phyloP scores from a whole-genome alignment of 352 stramenopile species.

The Globisporangium splendens region DNA sequence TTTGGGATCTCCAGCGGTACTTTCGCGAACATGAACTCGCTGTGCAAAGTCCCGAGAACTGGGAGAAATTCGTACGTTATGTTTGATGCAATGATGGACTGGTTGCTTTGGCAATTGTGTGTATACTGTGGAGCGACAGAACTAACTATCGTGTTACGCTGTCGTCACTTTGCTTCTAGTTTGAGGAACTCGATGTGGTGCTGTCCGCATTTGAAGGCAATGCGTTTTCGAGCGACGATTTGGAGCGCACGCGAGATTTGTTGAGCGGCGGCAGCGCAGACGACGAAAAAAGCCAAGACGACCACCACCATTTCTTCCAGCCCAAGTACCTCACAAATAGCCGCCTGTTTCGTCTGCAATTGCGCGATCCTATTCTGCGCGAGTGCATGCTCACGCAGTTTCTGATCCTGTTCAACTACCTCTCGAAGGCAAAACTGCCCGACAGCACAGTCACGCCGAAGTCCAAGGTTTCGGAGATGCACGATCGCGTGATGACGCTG shows the following conservation, averaged over 20 bases:
- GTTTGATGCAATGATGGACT: not conserved
- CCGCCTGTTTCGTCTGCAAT: constrained; percentile 86
- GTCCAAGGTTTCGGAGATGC: constrained; percentile 52
- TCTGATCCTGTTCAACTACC: constrained; percentile 76
- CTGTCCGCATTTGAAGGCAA: constrained; percentile 84
- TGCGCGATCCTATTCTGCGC: constrained; percentile 86
- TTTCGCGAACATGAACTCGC: constrained; percentile 76
- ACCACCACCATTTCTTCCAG: constrained; percentile 75
- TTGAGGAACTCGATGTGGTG: constrained; percentile 73
- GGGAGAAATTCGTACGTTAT: constrained; percentile 80
- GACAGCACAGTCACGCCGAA: constrained; percentile 46
- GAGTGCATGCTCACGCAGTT: constrained; percentile 89
- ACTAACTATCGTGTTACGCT: not conserved
- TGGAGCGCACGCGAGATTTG: constrained; percentile 65
- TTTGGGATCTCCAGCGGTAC: constrained; percentile 89
- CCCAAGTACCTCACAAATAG: constrained; percentile 92
- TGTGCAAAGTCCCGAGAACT: constrained; percentile 58
- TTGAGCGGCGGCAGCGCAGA: constrained; percentile 11
- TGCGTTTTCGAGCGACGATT: constrained; percentile 76
- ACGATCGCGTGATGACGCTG: constrained; percentile 70
- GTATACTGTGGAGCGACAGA: not conserved
- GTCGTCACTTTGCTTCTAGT: constrained; percentile 23
- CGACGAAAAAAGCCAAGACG: constrained; percentile 29
- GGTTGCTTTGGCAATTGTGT: not conserved
- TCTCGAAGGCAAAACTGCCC: constrained; percentile 58